A percentile compares a stretch with the other conserved stretches of the same genome.
phyloP scores from a whole-genome alignment of 1,284 basidiomycete genomes.

The Lignosus rhinocerotis region DNA sequence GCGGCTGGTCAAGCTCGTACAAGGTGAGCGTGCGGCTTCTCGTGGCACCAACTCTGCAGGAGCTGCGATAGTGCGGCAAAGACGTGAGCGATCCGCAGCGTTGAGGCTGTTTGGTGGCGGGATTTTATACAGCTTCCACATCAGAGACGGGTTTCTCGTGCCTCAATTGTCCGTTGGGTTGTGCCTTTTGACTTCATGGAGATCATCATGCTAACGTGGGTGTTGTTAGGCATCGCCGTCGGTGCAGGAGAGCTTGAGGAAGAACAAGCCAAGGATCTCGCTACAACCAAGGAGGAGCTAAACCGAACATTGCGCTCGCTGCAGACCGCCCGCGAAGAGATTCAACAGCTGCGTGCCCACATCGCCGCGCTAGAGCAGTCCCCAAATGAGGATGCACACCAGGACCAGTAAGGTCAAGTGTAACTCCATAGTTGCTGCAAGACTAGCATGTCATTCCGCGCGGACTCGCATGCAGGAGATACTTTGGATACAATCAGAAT shows the following conservation, averaged over 20 bases:
- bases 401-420: not conserved
- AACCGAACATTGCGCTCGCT: conserved; percentile 38
- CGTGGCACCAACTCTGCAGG: not conserved
- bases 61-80: not conserved
- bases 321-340: conserved; percentile 37
- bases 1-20: conserved; percentile 76
- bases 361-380: conserved; percentile 25
- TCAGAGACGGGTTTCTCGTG: no score
- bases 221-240: conserved; percentile 60
- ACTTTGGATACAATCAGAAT: conserved; percentile 14
- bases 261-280: conserved; percentile 47
- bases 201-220: not conserved
- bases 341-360: conserved; percentile 38
- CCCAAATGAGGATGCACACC: not conserved
- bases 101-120: no score
- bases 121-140: no score
- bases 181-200: not conserved
- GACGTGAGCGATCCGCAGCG: no score
- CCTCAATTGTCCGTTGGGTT: not conserved
- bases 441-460: not conserved
- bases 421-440: no score
- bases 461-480: not conserved
- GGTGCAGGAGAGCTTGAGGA: conserved; percentile 73
- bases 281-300: conserved; percentile 48
- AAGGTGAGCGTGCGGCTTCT: conserved; percentile 46